These are phyloP conservation scores for Jatropha podagrica DNA, from an alignment of 441 rosid genomes.

Conservation along the genomic window DNA sequence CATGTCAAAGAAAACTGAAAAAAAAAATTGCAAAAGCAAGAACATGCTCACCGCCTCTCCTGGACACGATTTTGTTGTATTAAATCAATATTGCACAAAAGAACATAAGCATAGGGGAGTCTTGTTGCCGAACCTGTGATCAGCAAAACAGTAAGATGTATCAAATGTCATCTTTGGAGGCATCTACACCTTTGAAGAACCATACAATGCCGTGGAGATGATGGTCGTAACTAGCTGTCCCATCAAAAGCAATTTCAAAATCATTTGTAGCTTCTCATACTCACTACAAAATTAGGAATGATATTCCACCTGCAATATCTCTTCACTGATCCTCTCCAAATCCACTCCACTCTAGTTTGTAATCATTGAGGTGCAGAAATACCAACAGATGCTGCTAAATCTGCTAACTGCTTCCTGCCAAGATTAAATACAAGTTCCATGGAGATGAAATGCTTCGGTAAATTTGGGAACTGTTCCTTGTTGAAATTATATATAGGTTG, in stretches of 20 bases:
- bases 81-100: not conserved
- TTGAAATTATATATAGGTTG: slow-evolving; percentile 45
- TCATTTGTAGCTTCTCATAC: slow-evolving; percentile 8
- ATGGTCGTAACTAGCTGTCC: not conserved
- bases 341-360: not conserved
- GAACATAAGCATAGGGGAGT: not conserved
- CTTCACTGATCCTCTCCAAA: not conserved
- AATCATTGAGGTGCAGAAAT: slow-evolving; percentile 29
- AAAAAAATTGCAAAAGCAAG: slow-evolving; percentile 3
- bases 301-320: not conserved
- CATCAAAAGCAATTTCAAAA: slow-evolving; percentile 8
- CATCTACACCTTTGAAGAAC: slow-evolving; percentile 1
- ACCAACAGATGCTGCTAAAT: slow-evolving; percentile 52
- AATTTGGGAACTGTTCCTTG: slow-evolving; percentile 49
- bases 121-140: slow-evolving; percentile 9
- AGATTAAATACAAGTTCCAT: slow-evolving; percentile 73
- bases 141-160: slow-evolving; percentile 1
- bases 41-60: not conserved
- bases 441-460: slow-evolving; percentile 62
- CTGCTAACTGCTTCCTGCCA: slow-evolving; percentile 55
- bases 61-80: not conserved
- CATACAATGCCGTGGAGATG: not conserved
- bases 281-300: slow-evolving; percentile 1
- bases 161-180: not conserved
- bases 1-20: slow-evolving; percentile 5